Base-by-base conservation (phyloP, 2,329 filamentous ascomycete genomes). In the Geosmithia putterillii region DNA sequence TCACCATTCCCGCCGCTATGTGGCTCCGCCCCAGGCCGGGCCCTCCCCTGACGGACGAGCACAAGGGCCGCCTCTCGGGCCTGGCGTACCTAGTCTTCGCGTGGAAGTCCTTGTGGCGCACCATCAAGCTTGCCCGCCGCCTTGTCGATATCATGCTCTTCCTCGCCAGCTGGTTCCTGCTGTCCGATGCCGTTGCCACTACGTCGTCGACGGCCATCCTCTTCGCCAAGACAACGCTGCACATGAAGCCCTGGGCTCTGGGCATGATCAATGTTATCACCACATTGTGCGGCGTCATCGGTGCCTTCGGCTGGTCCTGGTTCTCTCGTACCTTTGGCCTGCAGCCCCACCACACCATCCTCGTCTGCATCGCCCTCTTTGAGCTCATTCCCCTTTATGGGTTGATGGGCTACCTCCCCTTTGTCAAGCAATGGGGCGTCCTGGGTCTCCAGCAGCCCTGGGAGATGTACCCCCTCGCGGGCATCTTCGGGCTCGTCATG, bases 391-490 rank as follows among this genome's bases (percentile, higher is more conserved):
- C 92, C 0, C 56, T 96, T 1, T 98, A 98, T 55, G 90, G 89
- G 0, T 70, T 98, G 12, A 65, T 94, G 17, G 89, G 89, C 1
- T 95, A 92, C 56, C 71, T 96, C 15, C 87, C 89, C 0, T 78
- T 86, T 7, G 73, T 98, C 40, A 74, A 79, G 52, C 66, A 70
- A 7, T 77, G 83, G 61, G 89, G 87, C 1, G 79, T 86, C 5
- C 65, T 88, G 36, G 92, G 92, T 2, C 71, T 98, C n/a, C 88
- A 95, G 60, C 81, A 92, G 57, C 82, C 86, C 3, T 95, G 88
- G 86, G 92, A 98, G 54, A 95, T 98, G 86, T 96, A 92, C 54
- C 86, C 86, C 0, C 65, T 98, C 1, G 89, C 87, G 0, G 84
- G 85, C 3, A 78, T 96, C 12, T 96, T 95, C 60, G 92, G 92